Conservation (phyloP, 257 asterid species). For the Echites panduratus region DNA sequence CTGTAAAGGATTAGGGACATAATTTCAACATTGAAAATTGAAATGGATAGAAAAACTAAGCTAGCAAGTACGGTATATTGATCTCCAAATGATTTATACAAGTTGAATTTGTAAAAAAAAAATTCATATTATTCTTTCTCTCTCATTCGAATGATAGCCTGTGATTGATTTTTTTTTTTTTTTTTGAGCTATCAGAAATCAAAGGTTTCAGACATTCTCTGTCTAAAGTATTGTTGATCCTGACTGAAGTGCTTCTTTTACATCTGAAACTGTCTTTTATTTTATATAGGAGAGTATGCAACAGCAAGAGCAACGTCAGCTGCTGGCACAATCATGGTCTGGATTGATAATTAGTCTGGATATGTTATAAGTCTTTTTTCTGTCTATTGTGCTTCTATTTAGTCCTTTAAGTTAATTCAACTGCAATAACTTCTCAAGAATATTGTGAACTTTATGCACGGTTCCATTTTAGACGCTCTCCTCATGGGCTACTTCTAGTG, state of each 20-base stretch:
- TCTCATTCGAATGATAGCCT: not conserved
- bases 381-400: not conserved
- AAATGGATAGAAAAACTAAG: not conserved
- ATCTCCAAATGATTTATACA: not conserved
- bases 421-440: not conserved
- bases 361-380: not conserved
- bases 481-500: conserved; percentile 62
- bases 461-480: conserved; percentile 54
- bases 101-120: no score
- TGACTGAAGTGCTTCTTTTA: not conserved
- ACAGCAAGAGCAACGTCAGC: conserved; percentile 74
- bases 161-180: not conserved
- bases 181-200: not conserved
- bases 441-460: conserved; percentile 12
- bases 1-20: not conserved
- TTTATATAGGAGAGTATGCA: conserved; percentile 70
- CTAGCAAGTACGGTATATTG: not conserved
- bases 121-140: not conserved
- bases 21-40: not conserved
- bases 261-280: conserved; percentile 16
- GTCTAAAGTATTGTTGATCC: not conserved
- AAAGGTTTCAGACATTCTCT: no score
- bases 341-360: conserved; percentile 7
- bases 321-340: conserved; percentile 81
- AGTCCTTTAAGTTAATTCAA: not conserved